Percentiles rank a stretch among this genome's conserved stretches.
Evolutionary conservation across 1,284 basidiomycete species (phyloP).

Genomic region (Ganoderma meredithae): DNA sequence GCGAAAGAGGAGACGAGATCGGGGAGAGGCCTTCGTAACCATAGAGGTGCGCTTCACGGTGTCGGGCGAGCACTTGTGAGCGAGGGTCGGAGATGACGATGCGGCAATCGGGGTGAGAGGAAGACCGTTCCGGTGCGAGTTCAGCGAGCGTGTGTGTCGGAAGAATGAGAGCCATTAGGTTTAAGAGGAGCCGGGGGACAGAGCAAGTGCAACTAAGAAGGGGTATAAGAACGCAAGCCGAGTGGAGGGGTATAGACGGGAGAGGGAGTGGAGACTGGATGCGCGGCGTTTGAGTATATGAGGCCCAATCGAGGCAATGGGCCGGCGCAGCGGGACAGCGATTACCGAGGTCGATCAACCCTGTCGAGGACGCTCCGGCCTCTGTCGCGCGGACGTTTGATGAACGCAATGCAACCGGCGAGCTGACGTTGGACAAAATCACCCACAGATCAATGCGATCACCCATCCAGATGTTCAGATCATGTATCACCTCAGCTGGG

Average conservation of each 20-base stretch:
- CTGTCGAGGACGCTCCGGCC: slow-evolving; percentile 12
- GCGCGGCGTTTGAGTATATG: slow-evolving; percentile 31
- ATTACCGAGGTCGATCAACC: slow-evolving; percentile 25
- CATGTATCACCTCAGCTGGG: background rate
- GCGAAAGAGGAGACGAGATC: slow-evolving; percentile 26
- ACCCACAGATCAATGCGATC: slow-evolving; percentile 7
- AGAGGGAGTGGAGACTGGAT: slow-evolving; percentile 13
- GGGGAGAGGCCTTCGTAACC: slow-evolving; percentile 10
- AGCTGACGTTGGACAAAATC: slow-evolving; percentile 17
- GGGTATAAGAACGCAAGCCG: slow-evolving; percentile 23
- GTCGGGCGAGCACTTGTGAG: slow-evolving; percentile 5
- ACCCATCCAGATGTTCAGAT: slow-evolving; percentile 5
- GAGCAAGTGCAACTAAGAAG: background rate
- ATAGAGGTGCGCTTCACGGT: slow-evolving; percentile 14
- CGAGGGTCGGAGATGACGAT: slow-evolving; percentile 22
- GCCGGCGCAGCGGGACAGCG: slow-evolving; percentile 15
- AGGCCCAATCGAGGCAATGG: slow-evolving; percentile 16
- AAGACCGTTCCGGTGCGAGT: slow-evolving; percentile 23
- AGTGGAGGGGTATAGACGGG: slow-evolving; percentile 28
- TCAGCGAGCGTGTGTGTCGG: slow-evolving; percentile 23
- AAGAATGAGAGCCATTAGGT: slow-evolving; percentile 31
- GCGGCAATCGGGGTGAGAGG: slow-evolving; percentile 19
- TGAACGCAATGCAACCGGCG: slow-evolving; percentile 15
- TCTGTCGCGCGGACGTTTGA: slow-evolving; percentile 29
- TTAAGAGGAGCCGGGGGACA: slow-evolving; percentile 13